Evolutionary conservation across 2,329 filamentous ascomycete species (phyloP), one percentile per base, ranked within the genome.

Genomic region (Chaetomiaceae sp.): DNA sequence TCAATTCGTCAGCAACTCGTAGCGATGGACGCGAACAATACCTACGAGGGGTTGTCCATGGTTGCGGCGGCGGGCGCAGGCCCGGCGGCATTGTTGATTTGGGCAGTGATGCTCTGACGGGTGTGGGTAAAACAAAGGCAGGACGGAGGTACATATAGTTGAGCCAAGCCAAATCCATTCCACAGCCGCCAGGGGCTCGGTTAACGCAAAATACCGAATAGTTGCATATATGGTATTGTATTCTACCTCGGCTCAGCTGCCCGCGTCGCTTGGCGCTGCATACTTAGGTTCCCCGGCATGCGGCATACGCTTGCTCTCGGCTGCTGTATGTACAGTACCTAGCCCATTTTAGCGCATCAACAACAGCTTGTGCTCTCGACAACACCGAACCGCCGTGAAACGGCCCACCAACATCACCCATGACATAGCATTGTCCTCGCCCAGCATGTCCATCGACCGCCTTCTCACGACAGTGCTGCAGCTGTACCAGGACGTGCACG

Each of bases 401-500:
- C n/a, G 40, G n/a, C 9, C n/a, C 27, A n/a, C n/a, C n/a, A n/a
- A n/a, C 16, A 23, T 16, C n/a, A 33, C 2, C 32, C 23, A 32
- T 43, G 41, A 30, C 27, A 43, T 32, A 32, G n/a, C 30, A 14
- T 32, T 27, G 5, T 23, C 10, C 7, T 4, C 18, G 16, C 41
- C 49, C 60, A 70, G 53, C 37, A 89, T 88, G 85, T 77, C 85
- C 58, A 76, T 81, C 60, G 85, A 89, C 67, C 77, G 79, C 58
- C 75, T 88, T 49, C 76, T 89, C 53, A 83, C 81, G 58, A 82
- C 81, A 38, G 78, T 88, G 54, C 73, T 90, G 59, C 78, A 83
- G 61, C 71, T 76, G 51, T 82, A 77, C 65, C 79, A 78, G 65
- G 75, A 79, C 58, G 67, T 75, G 44, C 76, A 77, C 66, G 73